These are phyloP conservation scores for Fusarium sp. DNA, from an alignment of 2,329 filamentous ascomycete species.

Conservation along the genomic window DNA sequence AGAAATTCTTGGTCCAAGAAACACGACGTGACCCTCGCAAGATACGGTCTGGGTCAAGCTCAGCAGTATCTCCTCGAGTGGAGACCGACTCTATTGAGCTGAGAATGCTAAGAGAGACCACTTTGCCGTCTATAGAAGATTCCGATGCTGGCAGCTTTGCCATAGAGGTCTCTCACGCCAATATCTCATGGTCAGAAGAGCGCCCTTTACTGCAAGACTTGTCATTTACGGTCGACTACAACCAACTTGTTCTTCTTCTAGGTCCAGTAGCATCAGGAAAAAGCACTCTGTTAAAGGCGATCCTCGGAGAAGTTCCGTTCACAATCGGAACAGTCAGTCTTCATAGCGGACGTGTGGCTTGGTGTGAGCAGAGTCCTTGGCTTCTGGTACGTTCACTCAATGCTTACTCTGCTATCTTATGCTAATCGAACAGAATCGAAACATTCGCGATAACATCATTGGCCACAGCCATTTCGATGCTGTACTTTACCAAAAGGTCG, in stretches of 20 bases:
- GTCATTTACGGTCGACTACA: conserved; percentile 47
- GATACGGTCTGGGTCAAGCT: not conserved
- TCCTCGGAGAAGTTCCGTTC: conserved; percentile 50
- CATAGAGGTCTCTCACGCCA: conserved; percentile 41
- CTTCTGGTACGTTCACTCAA: conserved; percentile 38
- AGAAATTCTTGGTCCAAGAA: conserved; percentile 49
- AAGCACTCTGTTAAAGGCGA: conserved; percentile 55
- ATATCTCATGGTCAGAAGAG: conserved; percentile 51
- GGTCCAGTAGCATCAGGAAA: conserved; percentile 60
- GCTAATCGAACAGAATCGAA: conserved; percentile 44
- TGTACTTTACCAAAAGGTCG: conserved; percentile 40
- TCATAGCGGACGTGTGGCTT: conserved; percentile 35
- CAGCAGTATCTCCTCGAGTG: not conserved
- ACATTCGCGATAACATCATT: conserved; percentile 51
- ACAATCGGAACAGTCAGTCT: conserved; percentile 36
- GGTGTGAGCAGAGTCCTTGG: conserved; percentile 52
- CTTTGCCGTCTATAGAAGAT: not conserved
- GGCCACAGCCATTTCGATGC: conserved; percentile 46
- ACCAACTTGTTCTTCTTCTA: conserved; percentile 53
- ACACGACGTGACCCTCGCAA: conserved; percentile 43
- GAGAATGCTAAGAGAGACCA: not conserved
- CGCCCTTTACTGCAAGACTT: conserved; percentile 47
- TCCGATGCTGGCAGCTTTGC: not conserved
- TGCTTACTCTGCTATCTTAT: not conserved
- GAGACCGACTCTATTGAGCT: conserved; percentile 2